These are phyloP conservation scores for Phyllachora maydis DNA, from an alignment of 2,329 filamentous ascomycete genomes.

Conservation along the genomic window DNA sequence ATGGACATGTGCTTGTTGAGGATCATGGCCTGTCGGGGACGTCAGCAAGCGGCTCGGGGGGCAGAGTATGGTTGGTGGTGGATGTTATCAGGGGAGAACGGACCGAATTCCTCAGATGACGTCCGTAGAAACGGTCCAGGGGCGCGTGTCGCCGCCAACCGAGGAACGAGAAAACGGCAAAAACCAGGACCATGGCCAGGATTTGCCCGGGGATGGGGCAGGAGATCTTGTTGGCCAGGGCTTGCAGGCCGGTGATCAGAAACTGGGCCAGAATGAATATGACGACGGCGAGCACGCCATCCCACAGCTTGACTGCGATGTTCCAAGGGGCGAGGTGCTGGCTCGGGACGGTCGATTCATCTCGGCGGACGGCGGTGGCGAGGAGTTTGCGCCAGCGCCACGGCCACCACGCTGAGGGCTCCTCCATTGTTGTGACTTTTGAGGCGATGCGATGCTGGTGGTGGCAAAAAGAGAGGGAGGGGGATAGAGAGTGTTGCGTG, in stretches of 20 bases:
- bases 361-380: too few relatives aligned
- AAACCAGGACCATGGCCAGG: conserved; percentile 21
- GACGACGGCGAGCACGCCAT: conserved; percentile 12
- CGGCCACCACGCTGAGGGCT: too few relatives aligned
- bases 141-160: conserved; percentile 4
- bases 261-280: conserved; percentile 20
- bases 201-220: conserved; percentile 25
- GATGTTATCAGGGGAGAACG: too few relatives aligned
- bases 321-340: too few relatives aligned
- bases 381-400: too few relatives aligned
- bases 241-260: conserved; percentile 21
- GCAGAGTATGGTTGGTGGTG: background rate
- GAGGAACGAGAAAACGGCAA: conserved; percentile 9
- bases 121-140: conserved; percentile 9
- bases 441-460: too few relatives aligned
- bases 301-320: too few relatives aligned
- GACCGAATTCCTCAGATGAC: conserved; percentile 7
- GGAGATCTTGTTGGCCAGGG: conserved; percentile 10
- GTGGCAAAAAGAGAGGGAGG: too few relatives aligned
- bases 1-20: conserved; percentile 28
- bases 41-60: too few relatives aligned
- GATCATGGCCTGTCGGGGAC: conserved; percentile 27
- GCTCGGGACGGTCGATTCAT: too few relatives aligned
- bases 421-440: too few relatives aligned
- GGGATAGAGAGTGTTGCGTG: too few relatives aligned